Conservation (phyloP, 73 alveolate species). For the Paramecium pentaurelia region DNA sequence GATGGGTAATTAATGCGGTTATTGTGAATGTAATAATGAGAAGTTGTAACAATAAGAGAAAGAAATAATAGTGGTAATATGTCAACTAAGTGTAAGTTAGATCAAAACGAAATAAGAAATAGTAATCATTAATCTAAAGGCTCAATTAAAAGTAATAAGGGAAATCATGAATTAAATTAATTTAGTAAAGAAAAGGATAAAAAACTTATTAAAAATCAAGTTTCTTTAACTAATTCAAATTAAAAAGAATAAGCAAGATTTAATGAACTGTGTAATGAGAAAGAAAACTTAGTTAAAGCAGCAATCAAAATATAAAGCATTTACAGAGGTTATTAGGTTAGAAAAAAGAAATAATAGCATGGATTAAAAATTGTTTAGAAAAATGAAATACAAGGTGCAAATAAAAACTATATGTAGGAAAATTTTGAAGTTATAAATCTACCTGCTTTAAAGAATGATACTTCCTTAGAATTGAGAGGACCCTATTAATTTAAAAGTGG, state of each 20-base stretch:
- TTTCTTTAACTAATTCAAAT: neutral
- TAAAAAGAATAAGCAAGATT: conserved; percentile 10
- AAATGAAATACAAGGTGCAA: neutral
- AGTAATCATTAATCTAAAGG: neutral
- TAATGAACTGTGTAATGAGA: neutral
- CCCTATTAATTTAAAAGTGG: conserved; percentile 69
- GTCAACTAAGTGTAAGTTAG: neutral
- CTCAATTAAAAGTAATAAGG: neutral
- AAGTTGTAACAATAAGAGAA: neutral
- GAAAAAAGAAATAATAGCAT: neutral
- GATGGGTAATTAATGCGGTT: neutral
- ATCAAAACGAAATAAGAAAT: neutral
- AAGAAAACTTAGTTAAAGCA: conserved; percentile 7
- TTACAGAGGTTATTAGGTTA: neutral
- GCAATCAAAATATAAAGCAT: neutral
- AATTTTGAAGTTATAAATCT: conserved; percentile 41
- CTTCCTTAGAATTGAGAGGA: conserved; percentile 67
- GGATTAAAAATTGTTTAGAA: conserved; percentile 56
- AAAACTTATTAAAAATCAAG: neutral
- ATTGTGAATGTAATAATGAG: neutral
- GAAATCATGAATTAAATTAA: neutral
- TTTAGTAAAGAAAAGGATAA: neutral
- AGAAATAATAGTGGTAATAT: neutral
- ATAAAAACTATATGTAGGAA: conserved; percentile 35
- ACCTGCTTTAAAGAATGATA: neutral